Percentiles rank a stretch among this genome's conserved stretches.
Evolutionary conservation across 2,329 filamentous ascomycete species (phyloP).

Genomic region (Fusarium sulawesiense): DNA sequence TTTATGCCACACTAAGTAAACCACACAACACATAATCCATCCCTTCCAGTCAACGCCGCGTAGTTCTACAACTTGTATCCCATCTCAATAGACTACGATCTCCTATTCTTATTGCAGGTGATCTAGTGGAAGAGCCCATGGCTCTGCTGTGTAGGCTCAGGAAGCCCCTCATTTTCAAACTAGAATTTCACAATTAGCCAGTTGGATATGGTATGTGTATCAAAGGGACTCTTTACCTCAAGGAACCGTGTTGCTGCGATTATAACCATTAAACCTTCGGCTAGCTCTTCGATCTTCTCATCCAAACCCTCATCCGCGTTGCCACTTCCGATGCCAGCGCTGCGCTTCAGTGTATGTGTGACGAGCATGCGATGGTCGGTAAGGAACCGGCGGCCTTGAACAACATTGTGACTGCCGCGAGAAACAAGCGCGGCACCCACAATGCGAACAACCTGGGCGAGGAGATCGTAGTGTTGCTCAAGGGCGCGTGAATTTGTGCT

Average conservation of each 20-base stretch:
- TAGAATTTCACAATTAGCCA: conserved; percentile 42
- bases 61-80: conserved; percentile 36
- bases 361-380: conserved; percentile 85
- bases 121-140: conserved; percentile 56
- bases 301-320: conserved; percentile 59
- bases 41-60: conserved; percentile 44
- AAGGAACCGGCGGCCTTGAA: conserved; percentile 83
- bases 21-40: conserved; percentile 22
- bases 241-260: conserved; percentile 86
- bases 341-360: conserved; percentile 89
- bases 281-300: conserved; percentile 77
- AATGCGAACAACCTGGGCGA: conserved; percentile 83
- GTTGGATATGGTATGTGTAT: neutral
- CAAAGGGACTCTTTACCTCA: conserved; percentile 69
- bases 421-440: conserved; percentile 84
- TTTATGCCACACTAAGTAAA: conserved; percentile 23
- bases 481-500: conserved; percentile 76
- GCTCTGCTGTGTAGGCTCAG: conserved; percentile 49
- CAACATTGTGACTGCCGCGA: conserved; percentile 83
- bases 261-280: conserved; percentile 85
- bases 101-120: conserved; percentile 3
- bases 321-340: conserved; percentile 76
- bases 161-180: conserved; percentile 56
- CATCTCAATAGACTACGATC: conserved; percentile 15
- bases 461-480: conserved; percentile 83